phyloP scores from a whole-genome alignment of 192 early-diverging fungal genomes.

The Linnemannia elongata region DNA sequence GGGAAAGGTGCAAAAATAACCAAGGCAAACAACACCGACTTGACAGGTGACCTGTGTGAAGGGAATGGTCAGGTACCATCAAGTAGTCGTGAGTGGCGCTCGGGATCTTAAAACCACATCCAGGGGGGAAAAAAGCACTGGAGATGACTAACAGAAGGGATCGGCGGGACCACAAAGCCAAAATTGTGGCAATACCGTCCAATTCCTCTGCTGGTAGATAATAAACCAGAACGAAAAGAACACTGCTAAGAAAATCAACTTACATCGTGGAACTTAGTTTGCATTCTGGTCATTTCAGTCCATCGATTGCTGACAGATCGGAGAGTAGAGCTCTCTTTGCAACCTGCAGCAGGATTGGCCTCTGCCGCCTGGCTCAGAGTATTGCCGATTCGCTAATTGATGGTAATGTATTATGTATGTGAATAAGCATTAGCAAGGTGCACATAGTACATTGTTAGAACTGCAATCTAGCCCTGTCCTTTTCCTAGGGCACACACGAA shows the following conservation, averaged over 20 bases:
- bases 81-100: not conserved
- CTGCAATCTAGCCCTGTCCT: not conserved
- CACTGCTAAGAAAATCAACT: slow-evolving; percentile 5
- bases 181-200: not conserved
- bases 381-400: slow-evolving; percentile 22
- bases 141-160: not conserved
- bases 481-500: not conserved
- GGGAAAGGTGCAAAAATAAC: not conserved
- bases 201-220: not conserved
- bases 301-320: slow-evolving; percentile 34
- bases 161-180: not conserved
- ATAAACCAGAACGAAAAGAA: not conserved
- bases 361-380: slow-evolving; percentile 20
- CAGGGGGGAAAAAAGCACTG: not conserved
- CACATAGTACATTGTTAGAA: not conserved
- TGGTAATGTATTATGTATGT: not conserved
- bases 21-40: not conserved
- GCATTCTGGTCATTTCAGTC: slow-evolving; percentile 23
- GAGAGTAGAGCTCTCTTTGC: slow-evolving; percentile 31
- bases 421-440: not conserved
- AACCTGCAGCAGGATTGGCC: slow-evolving; percentile 7
- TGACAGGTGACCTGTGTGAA: not conserved
- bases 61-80: not conserved
- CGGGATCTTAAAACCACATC: not conserved
- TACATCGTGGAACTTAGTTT: slow-evolving; percentile 46